These are phyloP conservation scores for Coemansia nantahalensis DNA, from an alignment of 192 early-diverging fungal species.

Conservation along the genomic window DNA sequence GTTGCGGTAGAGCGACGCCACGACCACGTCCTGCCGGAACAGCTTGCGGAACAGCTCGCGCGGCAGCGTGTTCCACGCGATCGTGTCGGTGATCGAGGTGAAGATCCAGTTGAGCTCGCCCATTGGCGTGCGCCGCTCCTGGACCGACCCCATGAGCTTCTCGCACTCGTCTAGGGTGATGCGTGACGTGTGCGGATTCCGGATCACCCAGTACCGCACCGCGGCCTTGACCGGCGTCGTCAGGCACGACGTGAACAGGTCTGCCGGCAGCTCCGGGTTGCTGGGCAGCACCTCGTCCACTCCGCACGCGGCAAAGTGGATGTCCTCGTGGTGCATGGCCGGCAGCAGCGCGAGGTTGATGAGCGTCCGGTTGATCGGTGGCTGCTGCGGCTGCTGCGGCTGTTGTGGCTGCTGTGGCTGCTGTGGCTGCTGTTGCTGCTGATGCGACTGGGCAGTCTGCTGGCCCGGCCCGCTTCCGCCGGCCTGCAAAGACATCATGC, in stretches of 20 bases:
- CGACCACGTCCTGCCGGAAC: constrained; percentile 92
- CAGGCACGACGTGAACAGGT: constrained; percentile 94
- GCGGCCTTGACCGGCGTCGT: constrained; percentile 96
- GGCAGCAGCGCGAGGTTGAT: constrained; percentile 51
- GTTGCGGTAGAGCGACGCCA: constrained; percentile 93
- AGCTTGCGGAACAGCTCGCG: constrained; percentile 86
- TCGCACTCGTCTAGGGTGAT: constrained; percentile 70
- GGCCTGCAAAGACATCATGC: constrained; percentile 18
- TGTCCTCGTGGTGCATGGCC: constrained; percentile 65
- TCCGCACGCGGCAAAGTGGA: constrained; percentile 91
- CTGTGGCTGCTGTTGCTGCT: constrained; percentile 15
- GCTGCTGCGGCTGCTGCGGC: constrained; percentile 7
- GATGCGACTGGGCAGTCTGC: constrained; percentile 4
- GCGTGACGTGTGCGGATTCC: constrained; percentile 67
- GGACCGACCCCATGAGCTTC: constrained; percentile 78
- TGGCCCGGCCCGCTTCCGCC: constrained; percentile 3
- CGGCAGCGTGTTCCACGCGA: constrained; percentile 93
- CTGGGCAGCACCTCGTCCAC: constrained; percentile 84
- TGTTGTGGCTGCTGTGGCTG: constrained; percentile 7
- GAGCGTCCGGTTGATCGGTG: constrained; percentile 22
- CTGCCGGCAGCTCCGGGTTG: constrained; percentile 92
- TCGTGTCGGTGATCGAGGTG: constrained; percentile 97
- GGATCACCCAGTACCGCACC: constrained; percentile 84
- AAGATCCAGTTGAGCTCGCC: constrained; percentile 99
- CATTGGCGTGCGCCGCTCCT: constrained; percentile 89